Evolutionary conservation across 331 rosid species (phyloP), one percentile per base, ranked within the genome.

Genomic region (Rosa hybrid): DNA sequence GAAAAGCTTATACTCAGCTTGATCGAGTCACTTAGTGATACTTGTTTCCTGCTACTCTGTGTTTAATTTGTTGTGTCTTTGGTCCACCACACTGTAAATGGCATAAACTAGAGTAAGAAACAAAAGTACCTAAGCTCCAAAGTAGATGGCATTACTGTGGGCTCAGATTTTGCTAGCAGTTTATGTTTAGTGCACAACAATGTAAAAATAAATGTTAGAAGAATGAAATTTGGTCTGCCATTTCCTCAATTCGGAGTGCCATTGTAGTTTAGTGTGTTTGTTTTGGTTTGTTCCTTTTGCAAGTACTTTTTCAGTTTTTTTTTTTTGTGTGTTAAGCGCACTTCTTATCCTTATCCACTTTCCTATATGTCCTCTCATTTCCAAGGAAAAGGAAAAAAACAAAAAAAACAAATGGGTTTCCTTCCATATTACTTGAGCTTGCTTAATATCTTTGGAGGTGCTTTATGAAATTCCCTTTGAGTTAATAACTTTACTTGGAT

Each of bases 1-100:
- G 76, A 27, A 49, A 65, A 46, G 30, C 74, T 75, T 39, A 20
- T 57, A 68, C n/a, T 44, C 72, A 59, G 39, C 57, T 80, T 49
- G 48, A 74, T 65, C 53, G 21, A 63, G 79, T 68, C 67, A 51
- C 27, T 50, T 46, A 45, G 80, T 38, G 60, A 68, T 21, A 27
- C 62, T 13, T 50, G 49, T 75, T 59, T 5, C 48, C 16, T 63
- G 51, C 56, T 56, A 72, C 38, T 46, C 49, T 65, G 59, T 23
- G 65, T 73, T 74, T 34, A 13, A 7, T n/a, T 45, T 25, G 10
- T 12, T 51, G 0, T 13, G 20, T 81, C 10, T 23, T 8, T 45
- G 17, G 82, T 57, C 56, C 21, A 25, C 20, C 41, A 75, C 3
- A 60, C 39, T 12, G 13, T 23, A 49, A 39, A 60, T 46, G 49